phyloP scores from a whole-genome alignment of 495 filamentous ascomycete genomes.

The Neurospora tetrasperma region DNA sequence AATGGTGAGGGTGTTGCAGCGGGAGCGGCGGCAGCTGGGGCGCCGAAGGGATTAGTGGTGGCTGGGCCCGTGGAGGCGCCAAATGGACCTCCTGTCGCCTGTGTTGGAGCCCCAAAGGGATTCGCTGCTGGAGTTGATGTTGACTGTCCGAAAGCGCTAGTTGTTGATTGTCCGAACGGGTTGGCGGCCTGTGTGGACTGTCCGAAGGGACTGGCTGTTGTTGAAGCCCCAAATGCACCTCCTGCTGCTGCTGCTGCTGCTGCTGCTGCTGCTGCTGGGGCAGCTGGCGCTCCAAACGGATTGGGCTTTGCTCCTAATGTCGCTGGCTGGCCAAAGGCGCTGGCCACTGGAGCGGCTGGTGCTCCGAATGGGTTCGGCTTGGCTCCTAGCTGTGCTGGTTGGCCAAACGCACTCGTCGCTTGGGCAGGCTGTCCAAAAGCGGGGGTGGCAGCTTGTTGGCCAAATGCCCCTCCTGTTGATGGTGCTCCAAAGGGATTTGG shows the following conservation, averaged over 20 bases:
- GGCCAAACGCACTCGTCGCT: conserved; percentile 17
- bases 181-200: conserved; percentile 7
- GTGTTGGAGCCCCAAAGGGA: conserved; percentile 5
- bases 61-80: conserved; percentile 4
- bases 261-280: background rate
- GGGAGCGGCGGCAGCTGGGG: conserved; percentile 8
- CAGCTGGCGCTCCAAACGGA: conserved; percentile 17
- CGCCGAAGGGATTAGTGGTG: conserved; percentile 14
- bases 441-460: conserved; percentile 24
- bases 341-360: background rate
- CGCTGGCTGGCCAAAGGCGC: conserved; percentile 5
- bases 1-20: conserved; percentile 23
- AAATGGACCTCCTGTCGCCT: background rate
- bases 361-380: conserved; percentile 19
- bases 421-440: conserved; percentile 33
- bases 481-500: conserved; percentile 32
- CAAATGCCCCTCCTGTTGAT: conserved; percentile 27
- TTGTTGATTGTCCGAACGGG: conserved; percentile 5
- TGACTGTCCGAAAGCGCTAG: no score
- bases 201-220: conserved; percentile 10
- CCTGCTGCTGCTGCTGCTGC: background rate
- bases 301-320: conserved; percentile 14
- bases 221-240: conserved; percentile 1
- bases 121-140: background rate
- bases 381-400: conserved; percentile 21